Conservation (phyloP, 2,329 filamentous ascomycete species). For the Fonsecaea pugnacius region DNA sequence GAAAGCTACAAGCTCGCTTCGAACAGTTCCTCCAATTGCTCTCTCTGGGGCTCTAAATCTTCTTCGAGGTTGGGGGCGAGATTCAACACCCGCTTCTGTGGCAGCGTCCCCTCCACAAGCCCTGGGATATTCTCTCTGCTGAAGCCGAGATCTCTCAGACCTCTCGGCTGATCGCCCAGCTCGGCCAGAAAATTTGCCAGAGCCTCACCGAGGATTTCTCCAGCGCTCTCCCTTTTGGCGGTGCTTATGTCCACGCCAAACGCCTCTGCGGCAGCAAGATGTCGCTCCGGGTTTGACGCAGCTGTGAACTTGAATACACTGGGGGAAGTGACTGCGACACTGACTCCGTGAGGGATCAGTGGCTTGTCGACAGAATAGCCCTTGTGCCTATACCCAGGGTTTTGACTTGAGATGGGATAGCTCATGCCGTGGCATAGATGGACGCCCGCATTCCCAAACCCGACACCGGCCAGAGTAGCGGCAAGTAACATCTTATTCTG, state of each 20-base stretch:
- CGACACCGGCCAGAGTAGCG: slow-evolving; percentile 89
- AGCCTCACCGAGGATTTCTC: slow-evolving; percentile 83
- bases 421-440: slow-evolving; percentile 92
- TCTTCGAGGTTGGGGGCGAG: no score
- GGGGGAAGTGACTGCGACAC: slow-evolving; percentile 88
- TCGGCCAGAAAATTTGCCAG: slow-evolving; percentile 77
- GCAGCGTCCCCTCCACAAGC: slow-evolving; percentile 91
- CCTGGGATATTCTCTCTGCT: slow-evolving; percentile 74
- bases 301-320: slow-evolving; percentile 94
- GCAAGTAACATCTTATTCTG: slow-evolving; percentile 96
- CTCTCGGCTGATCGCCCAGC: slow-evolving; percentile 87
- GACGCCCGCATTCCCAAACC: slow-evolving; percentile 96
- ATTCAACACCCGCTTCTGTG: slow-evolving; percentile 73
- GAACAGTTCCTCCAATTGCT: no score
- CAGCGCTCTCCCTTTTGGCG: slow-evolving; percentile 86
- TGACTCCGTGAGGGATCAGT: slow-evolving; percentile 95
- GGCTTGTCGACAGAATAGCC: slow-evolving; percentile 77
- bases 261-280: slow-evolving; percentile 83
- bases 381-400: slow-evolving; percentile 82
- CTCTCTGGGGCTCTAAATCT: no score
- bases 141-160: slow-evolving; percentile 84
- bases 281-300: slow-evolving; percentile 87
- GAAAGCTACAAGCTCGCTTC: no score
- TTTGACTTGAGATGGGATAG: slow-evolving; percentile 95
- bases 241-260: slow-evolving; percentile 89